Conservation (phyloP, 352 stramenopile genomes). For the Phytophthora europaea region DNA sequence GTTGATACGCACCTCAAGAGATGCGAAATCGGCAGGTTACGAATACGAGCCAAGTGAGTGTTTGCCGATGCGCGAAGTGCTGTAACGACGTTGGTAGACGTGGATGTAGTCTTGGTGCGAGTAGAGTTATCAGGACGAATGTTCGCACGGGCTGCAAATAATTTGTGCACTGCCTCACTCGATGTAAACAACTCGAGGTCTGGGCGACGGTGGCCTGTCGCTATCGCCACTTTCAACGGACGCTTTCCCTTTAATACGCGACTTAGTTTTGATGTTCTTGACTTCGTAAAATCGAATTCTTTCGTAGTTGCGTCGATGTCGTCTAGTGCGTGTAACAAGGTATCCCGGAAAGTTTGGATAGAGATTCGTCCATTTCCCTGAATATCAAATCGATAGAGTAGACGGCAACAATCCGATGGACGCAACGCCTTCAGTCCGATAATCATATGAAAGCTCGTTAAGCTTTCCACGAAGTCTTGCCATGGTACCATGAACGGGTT, state of each 20-base stretch:
- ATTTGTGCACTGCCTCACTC: slow-evolving; percentile 47
- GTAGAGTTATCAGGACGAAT: not conserved
- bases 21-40: slow-evolving; percentile 52
- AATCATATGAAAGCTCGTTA: slow-evolving; percentile 35
- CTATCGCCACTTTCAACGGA: slow-evolving; percentile 38
- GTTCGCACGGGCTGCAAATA: slow-evolving; percentile 48
- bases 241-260: slow-evolving; percentile 8
- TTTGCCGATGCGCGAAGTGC: slow-evolving; percentile 44
- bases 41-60: slow-evolving; percentile 48
- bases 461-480: slow-evolving; percentile 31
- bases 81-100: slow-evolving; percentile 1
- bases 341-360: slow-evolving; percentile 19
- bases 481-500: slow-evolving; percentile 12
- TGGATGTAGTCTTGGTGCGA: not conserved
- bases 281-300: slow-evolving; percentile 14
- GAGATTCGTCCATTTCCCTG: slow-evolving; percentile 38
- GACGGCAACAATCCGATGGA: slow-evolving; percentile 39
- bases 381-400: slow-evolving; percentile 58
- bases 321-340: slow-evolving; percentile 21
- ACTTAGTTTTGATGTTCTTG: not conserved
- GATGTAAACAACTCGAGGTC: slow-evolving; percentile 54
- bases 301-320: slow-evolving; percentile 14
- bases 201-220: slow-evolving; percentile 38
- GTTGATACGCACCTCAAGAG: slow-evolving; percentile 43
- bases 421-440: slow-evolving; percentile 15